A percentile compares a stretch with the other conserved stretches of the same genome.
Conservation (phyloP, 2,329 filamentous ascomycete species). For the Scedosporium minutisporum region DNA sequence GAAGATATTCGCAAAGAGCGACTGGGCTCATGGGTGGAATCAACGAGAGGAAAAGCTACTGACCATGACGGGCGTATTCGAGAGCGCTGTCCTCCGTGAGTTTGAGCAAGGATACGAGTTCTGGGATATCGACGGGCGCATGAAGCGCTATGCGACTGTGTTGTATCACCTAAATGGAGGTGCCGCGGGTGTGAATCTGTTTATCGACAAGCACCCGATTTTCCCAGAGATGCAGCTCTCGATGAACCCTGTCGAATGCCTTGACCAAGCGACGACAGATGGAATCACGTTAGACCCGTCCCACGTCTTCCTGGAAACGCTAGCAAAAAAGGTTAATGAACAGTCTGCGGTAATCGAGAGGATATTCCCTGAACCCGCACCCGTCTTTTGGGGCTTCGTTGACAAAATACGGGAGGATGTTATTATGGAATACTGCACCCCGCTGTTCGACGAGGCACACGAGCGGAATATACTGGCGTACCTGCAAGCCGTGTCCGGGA, state of each 20-base stretch:
- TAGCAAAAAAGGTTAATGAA: constrained; percentile 71
- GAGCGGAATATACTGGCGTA: constrained; percentile 66
- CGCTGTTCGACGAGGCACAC: constrained; percentile 80
- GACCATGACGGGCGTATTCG: constrained; percentile 72
- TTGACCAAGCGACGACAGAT: constrained; percentile 58
- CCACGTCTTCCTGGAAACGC: constrained; percentile 65
- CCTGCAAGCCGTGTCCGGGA: constrained; percentile 73
- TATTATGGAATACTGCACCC: constrained; percentile 75
- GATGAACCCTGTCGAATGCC: constrained; percentile 65
- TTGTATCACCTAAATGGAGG: constrained; percentile 75
- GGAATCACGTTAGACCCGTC: constrained; percentile 71
- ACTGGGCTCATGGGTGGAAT: constrained; percentile 66
- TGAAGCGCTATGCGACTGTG: constrained; percentile 84
- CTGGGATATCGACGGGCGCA: constrained; percentile 78
- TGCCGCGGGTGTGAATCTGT: constrained; percentile 67
- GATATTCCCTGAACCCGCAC: constrained; percentile 64
- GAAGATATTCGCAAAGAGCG: constrained; percentile 66
- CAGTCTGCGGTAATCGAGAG: constrained; percentile 71
- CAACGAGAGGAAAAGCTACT: constrained; percentile 63
- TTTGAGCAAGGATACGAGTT: constrained; percentile 89
- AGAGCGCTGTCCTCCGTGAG: constrained; percentile 80
- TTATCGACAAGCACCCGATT: constrained; percentile 80
- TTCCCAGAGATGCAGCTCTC: constrained; percentile 65
- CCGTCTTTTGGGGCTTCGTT: constrained; percentile 69
- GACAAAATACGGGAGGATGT: constrained; percentile 78